These are phyloP conservation scores for Desmodesmus armatus DNA, from an alignment of 139 green algal species.

Conservation along the genomic window DNA sequence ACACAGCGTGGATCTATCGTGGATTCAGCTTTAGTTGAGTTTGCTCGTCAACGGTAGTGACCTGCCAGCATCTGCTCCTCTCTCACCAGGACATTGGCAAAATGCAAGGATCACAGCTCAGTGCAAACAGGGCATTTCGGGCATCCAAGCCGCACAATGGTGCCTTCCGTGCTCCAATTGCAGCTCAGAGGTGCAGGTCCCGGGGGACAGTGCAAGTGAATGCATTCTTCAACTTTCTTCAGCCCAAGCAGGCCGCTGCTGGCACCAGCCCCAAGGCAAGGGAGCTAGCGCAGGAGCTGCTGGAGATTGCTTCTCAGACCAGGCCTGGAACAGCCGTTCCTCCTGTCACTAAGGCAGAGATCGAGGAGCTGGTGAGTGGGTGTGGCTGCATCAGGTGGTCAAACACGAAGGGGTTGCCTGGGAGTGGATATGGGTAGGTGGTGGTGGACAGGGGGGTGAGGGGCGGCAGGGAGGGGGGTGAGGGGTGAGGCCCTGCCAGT, in stretches of 20 bases:
- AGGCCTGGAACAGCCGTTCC: slow-evolving; percentile 36
- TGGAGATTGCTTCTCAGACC: slow-evolving; percentile 41
- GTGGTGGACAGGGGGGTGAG: neutral
- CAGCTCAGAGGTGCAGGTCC: neutral
- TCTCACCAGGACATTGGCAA: too few relatives aligned
- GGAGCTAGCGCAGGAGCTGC: slow-evolving; percentile 50
- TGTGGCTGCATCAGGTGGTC: neutral
- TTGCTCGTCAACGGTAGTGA: too few relatives aligned
- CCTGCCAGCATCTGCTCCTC: too few relatives aligned
- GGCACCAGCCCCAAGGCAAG: slow-evolving; percentile 30
- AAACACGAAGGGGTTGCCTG: too few relatives aligned
- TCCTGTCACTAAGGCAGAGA: slow-evolving; percentile 22
- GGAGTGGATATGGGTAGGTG: too few relatives aligned
- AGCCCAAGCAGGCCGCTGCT: slow-evolving; percentile 50
- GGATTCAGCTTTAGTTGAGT: too few relatives aligned
- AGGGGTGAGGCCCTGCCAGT: too few relatives aligned
- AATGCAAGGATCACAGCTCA: too few relatives aligned
- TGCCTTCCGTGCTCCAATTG: neutral
- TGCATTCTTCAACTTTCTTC: slow-evolving; percentile 57
- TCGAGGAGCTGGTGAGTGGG: slow-evolving; percentile 49
- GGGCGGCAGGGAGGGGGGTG: neutral
- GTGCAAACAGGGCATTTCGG: neutral
- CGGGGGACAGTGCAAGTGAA: too few relatives aligned
- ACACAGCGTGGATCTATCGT: too few relatives aligned
- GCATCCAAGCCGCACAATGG: neutral